phyloP scores from a whole-genome alignment of 176 grass and related monocot species.

The Zoysia pacifica region DNA sequence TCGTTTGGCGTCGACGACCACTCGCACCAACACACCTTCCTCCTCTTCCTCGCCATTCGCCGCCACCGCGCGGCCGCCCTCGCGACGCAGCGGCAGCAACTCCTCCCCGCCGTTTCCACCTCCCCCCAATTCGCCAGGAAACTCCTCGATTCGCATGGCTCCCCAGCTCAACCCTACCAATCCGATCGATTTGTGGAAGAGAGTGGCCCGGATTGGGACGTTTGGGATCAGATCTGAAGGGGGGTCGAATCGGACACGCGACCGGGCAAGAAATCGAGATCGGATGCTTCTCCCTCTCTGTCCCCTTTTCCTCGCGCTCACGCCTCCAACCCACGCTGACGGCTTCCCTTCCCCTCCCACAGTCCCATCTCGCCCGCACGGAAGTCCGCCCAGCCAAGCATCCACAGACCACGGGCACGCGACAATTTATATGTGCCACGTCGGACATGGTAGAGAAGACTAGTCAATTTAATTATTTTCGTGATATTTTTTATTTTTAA shows the following conservation, averaged over 20 bases:
- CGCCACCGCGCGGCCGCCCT: slow-evolving; percentile 12
- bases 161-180: not conserved
- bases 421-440: not conserved
- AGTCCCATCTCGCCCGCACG: not conserved
- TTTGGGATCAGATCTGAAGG: slow-evolving; percentile 22
- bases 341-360: not conserved
- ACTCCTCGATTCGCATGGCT: slow-evolving; percentile 77
- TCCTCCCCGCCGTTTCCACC: slow-evolving; percentile 18
- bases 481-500: no score
- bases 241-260: slow-evolving; percentile 35
- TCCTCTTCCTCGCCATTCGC: slow-evolving; percentile 1
- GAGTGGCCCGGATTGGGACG: slow-evolving; percentile 4
- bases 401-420: not conserved
- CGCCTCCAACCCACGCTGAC: slow-evolving; percentile 25
- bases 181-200: not conserved
- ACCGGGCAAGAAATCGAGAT: slow-evolving; percentile 38
- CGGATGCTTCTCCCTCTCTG: not conserved
- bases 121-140: slow-evolving; percentile 40
- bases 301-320: slow-evolving; percentile 38
- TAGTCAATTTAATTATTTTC: no score
- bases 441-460: not conserved
- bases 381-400: slow-evolving; percentile 27
- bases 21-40: slow-evolving; percentile 32
- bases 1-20: slow-evolving; percentile 63
- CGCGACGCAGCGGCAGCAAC: slow-evolving; percentile 17